Base-by-base conservation (phyloP, 1,139 yeast genomes). In the Scheffersomyces segobiensis region DNA sequence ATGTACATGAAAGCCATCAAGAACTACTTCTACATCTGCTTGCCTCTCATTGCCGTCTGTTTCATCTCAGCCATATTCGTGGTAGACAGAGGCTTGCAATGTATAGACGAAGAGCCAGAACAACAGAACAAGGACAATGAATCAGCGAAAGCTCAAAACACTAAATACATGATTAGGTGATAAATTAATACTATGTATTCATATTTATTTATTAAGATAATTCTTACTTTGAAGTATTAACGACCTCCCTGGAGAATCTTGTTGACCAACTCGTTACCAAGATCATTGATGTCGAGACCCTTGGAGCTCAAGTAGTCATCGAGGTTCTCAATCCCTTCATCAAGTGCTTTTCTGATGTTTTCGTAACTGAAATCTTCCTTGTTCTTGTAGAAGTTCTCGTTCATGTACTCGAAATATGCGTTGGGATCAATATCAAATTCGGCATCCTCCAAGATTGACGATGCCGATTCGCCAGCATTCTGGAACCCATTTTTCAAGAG, bases 331-430 rank as follows among this genome's bases (percentile, higher is more conserved):
- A 65, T 57, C 12, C 68, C 67, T 14, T 64, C 67, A 18, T 63
- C 55, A 3, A 71, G 64, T 52, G 65, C 62, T 21, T 63, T 61
- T 4, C 65, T 59, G 21, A 69, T 57, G 24, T 66, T 55, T 21
- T 66, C 66, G 53, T 59, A 63, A 39, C 60, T 61, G 49, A 61
- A 59, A 1, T 54, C 59, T 19, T 59, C 64, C 24, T 58, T 59
- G 17, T 58, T 62, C n/a, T 57, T 52, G 20, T 62, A 57, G 55
- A 69, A 66, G 52, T 66, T 64, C 32, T 63, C 62, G 51, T 64
- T 62, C 17, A 70, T 61, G 54, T 71, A 70, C 20, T 68, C 65
- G 52, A 68, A 58, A 54, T 67, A 70, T 21, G 65, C 63, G 26
- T 56, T 53, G 7, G 54, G 57, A 19, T 47, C 53, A 50, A 56